Evolutionary conservation across 1,284 basidiomycete species (phyloP).

Genomic region (Moesziomyces antarcticus): DNA sequence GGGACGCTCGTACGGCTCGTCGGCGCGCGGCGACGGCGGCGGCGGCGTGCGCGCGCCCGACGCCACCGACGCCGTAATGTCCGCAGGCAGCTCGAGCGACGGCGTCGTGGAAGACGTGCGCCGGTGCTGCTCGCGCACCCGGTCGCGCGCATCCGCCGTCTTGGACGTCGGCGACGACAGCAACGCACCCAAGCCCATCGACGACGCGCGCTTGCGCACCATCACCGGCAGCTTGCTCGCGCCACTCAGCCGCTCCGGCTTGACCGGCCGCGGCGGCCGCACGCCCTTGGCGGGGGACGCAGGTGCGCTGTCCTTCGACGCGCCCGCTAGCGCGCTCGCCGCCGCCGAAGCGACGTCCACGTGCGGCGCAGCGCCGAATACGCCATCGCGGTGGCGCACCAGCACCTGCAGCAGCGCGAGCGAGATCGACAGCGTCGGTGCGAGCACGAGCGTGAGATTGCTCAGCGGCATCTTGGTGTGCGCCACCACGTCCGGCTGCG

Average conservation of each 20-base stretch:
- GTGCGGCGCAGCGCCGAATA: conserved; percentile 42
- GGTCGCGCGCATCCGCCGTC: neutral
- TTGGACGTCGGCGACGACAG: conserved; percentile 9
- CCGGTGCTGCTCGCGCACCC: neutral
- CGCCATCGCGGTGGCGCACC: conserved; percentile 36
- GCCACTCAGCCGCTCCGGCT: conserved; percentile 21
- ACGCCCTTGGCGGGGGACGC: neutral
- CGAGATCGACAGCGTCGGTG: conserved; percentile 61
- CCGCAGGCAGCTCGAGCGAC: conserved; percentile 13
- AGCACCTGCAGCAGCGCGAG: conserved; percentile 52
- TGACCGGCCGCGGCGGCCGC: conserved; percentile 23
- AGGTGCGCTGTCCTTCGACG: neutral
- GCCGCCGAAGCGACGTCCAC: conserved; percentile 17
- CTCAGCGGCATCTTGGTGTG: conserved; percentile 64
- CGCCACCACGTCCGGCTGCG: conserved; percentile 31
- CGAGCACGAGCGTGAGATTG: conserved; percentile 62
- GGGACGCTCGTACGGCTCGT: conserved; percentile 23
- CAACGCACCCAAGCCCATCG: conserved; percentile 13
- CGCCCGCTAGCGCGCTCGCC: neutral
- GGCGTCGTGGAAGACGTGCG: conserved; percentile 5
- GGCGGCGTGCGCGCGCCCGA: neutral
- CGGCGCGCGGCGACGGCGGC: neutral
- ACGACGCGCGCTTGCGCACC: conserved; percentile 27
- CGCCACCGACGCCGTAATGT: neutral
- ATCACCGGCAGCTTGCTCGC: conserved; percentile 29